These are phyloP conservation scores for Rickenella mellea DNA, from an alignment of 768 basidiomycete species.

Conservation along the genomic window DNA sequence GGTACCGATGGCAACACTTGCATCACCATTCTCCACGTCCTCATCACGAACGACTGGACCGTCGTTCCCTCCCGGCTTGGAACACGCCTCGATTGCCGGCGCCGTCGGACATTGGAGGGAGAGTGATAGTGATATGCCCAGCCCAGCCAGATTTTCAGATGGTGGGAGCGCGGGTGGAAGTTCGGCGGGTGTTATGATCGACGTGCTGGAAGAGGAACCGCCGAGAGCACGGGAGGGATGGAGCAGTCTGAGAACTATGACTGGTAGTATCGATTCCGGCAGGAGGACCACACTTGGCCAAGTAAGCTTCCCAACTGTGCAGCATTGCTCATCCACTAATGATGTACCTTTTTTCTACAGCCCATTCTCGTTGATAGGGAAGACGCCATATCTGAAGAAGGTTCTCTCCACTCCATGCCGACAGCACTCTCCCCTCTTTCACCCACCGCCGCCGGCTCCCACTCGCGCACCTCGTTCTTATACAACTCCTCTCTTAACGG, in stretches of 20 bases:
- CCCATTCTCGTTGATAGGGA: constrained; percentile 36
- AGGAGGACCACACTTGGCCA: constrained; percentile 54
- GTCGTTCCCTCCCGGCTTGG: constrained; percentile 29
- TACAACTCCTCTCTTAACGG: constrained; percentile 27
- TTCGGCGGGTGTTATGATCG: constrained; percentile 12
- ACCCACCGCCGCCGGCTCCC: constrained; percentile 42
- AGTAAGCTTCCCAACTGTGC: constrained; percentile 41
- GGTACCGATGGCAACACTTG: constrained; percentile 47
- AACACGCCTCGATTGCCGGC: constrained; percentile 16
- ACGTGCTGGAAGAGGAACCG: constrained; percentile 62
- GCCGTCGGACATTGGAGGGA: constrained; percentile 28
- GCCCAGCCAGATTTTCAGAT: constrained; percentile 6
- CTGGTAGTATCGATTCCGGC: constrained; percentile 20
- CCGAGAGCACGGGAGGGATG: constrained; percentile 53
- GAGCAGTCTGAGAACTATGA: constrained; percentile 35
- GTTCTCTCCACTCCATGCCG: constrained; percentile 55
- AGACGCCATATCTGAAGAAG: constrained; percentile 44
- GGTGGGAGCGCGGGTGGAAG: constrained; percentile 7
- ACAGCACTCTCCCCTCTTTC: constrained; percentile 44
- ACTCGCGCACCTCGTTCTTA: constrained; percentile 29
- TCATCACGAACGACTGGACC: constrained; percentile 18
- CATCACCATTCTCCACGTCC: constrained; percentile 37
- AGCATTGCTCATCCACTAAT: not conserved
- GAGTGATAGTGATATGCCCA: constrained; percentile 19
- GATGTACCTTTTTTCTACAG: not conserved